Base-by-base conservation (phyloP, 768 basidiomycete genomes). In the Fomitopsis serialis region DNA sequence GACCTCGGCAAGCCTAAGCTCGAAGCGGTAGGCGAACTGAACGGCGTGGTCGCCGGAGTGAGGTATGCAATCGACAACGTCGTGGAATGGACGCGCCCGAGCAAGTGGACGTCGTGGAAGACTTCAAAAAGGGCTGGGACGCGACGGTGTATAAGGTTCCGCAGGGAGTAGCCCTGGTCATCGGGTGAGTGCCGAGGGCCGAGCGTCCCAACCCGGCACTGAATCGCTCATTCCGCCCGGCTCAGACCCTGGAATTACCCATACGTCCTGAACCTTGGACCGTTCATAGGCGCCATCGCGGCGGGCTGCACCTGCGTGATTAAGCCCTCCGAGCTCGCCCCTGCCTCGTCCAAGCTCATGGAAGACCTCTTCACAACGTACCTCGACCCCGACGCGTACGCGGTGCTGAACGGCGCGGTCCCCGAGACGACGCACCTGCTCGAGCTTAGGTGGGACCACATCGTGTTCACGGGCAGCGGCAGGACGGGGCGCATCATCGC, bases 231-330 rank as follows among this genome's bases (percentile, higher is more conserved):
- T 43, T 42, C 35, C 32, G 24, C 27, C 50, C 44, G 42, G 34
- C 29, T 17, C 47, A 85, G 83, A 17, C 83, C 83, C 2, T 86
- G 83, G 82, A 87, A 87, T 60, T 87, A 80, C 58, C 85, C 85
- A 0, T 60, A 81, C 48, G 68, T 80, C 10, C 73, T 85, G 29
- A 72, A 62, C 4, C 64, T 87, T 6, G 76, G 77, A 36, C 85
- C 87, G 2, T 68, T 85, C 21, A 72, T 78, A 47, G 88, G 87
- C 3, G 89, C 89, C 1, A 85, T 92, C 46, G 75, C 86, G 0
- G 87, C 87, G 0, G 89, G 89, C 0, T 87, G 84, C 60, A 75
- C 81, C n/a, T 78, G 75, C 0, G 74, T 82, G 9, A 44, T 89
- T 61, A 90, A 91, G 62, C 77, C 78, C 0, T 88, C 87, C 8